Conservation (phyloP, 192 early-diverging fungal species). For the Dimargaris verticillata region DNA sequence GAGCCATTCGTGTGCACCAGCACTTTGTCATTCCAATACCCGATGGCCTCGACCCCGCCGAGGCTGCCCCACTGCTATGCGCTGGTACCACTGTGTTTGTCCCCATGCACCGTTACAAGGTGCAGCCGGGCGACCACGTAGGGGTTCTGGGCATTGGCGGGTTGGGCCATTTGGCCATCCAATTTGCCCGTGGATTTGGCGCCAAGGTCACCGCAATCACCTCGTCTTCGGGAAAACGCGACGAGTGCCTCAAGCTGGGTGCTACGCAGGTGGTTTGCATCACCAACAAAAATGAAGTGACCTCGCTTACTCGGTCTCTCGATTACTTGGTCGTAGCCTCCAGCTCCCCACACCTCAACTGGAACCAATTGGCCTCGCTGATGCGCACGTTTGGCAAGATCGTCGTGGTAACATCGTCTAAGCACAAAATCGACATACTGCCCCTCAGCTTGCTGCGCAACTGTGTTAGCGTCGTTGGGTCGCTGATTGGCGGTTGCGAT, state of each 20-base stretch:
- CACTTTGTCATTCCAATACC: slow-evolving; percentile 14
- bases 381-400: slow-evolving; percentile 32
- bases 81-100: slow-evolving; percentile 50
- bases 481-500: slow-evolving; percentile 31
- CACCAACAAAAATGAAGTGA: background rate
- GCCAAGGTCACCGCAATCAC: slow-evolving; percentile 7
- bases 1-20: background rate
- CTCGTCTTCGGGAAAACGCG: background rate
- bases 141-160: slow-evolving; percentile 54
- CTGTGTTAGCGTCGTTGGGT: slow-evolving; percentile 28
- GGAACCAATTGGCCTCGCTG: slow-evolving; percentile 19
- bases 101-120: slow-evolving; percentile 28
- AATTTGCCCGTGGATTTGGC: background rate
- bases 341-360: slow-evolving; percentile 25
- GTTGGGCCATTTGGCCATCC: slow-evolving; percentile 20
- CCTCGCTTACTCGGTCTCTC: background rate
- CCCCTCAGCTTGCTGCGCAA: slow-evolving; percentile 18
- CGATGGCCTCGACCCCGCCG: slow-evolving; percentile 18
- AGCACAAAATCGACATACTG: slow-evolving; percentile 24
- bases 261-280: slow-evolving; percentile 1
- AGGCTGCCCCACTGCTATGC: slow-evolving; percentile 46
- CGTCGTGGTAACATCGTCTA: slow-evolving; percentile 37
- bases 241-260: slow-evolving; percentile 4
- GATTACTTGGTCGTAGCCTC: slow-evolving; percentile 3
- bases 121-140: slow-evolving; percentile 31